Conservation (phyloP, 2,329 filamentous ascomycete genomes). For the Aureobasidium sp. region DNA sequence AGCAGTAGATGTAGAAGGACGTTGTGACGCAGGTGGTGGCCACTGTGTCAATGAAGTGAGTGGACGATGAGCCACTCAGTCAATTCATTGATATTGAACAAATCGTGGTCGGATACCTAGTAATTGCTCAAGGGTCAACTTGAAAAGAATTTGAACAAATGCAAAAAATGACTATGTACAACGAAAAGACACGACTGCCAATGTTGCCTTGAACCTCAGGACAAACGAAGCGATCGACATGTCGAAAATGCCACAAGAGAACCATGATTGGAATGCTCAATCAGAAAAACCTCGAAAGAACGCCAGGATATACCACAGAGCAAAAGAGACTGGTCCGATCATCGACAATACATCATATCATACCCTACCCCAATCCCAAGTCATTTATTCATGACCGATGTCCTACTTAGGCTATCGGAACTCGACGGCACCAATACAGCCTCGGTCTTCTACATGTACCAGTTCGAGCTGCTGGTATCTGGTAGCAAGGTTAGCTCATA, state of each 20-base stretch:
- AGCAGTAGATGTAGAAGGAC: too few relatives aligned
- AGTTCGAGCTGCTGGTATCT: conserved; percentile 92
- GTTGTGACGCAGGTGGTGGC: too few relatives aligned
- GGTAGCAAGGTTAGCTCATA: too few relatives aligned
- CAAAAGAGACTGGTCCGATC: background rate
- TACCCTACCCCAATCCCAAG: background rate
- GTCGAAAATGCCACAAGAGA: background rate
- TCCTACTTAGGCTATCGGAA: conserved; percentile 53
- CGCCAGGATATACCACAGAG: background rate
- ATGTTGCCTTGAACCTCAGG: background rate
- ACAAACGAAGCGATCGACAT: background rate
- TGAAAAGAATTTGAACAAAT: background rate
- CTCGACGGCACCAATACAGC: conserved; percentile 80
- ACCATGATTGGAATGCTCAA: too few relatives aligned
- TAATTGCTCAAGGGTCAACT: background rate
- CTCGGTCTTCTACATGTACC: conserved; percentile 76
- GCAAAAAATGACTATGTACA: conserved; percentile 1
- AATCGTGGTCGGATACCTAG: background rate
- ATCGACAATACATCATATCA: background rate
- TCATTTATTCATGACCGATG: conserved; percentile 6
- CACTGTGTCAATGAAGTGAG: too few relatives aligned
- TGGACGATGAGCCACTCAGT: too few relatives aligned
- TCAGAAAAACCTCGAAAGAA: background rate
- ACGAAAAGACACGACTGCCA: background rate
- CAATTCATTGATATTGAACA: too few relatives aligned